Conservation (phyloP, 2,329 filamentous ascomycete species). For the Talaromyces verruculosus region DNA sequence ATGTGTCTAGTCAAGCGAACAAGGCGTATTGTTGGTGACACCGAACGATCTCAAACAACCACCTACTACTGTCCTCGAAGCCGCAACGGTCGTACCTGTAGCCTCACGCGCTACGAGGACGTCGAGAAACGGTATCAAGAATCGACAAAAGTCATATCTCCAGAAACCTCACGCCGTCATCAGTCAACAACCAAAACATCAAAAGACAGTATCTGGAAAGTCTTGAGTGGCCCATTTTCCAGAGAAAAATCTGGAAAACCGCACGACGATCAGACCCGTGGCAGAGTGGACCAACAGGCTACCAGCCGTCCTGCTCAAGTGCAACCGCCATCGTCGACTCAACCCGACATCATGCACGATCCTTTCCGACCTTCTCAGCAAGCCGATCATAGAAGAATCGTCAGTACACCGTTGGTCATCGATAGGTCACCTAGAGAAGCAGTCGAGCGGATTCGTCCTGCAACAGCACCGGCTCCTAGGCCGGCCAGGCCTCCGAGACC, state of each 20-base stretch:
- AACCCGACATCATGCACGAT: not conserved
- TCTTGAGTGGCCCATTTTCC: not conserved
- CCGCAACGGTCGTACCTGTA: slow-evolving; percentile 22
- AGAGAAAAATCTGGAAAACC: not conserved
- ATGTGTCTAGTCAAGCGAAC: slow-evolving; percentile 25
- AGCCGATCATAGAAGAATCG: not conserved
- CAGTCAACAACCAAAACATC: slow-evolving; percentile 2
- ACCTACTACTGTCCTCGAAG: slow-evolving; percentile 25
- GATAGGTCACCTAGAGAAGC: not conserved
- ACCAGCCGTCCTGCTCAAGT: not conserved
- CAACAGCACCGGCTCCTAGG: not conserved
- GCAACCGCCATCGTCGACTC: not conserved
- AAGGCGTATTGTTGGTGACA: slow-evolving; percentile 24
- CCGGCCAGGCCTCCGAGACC: not conserved
- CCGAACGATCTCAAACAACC: slow-evolving; percentile 27
- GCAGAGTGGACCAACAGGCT: not conserved
- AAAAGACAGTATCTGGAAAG: slow-evolving; percentile 10
- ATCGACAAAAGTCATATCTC: not conserved
- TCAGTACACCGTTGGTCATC: slow-evolving; percentile 1
- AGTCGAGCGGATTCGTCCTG: not conserved
- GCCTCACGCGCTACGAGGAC: slow-evolving; percentile 22
- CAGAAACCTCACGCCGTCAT: not conserved
- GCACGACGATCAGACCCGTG: not conserved
- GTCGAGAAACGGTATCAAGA: slow-evolving; percentile 24
- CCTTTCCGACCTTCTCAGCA: not conserved